phyloP scores from a whole-genome alignment of 192 early-diverging fungal genomes.

The Backusella circina region DNA sequence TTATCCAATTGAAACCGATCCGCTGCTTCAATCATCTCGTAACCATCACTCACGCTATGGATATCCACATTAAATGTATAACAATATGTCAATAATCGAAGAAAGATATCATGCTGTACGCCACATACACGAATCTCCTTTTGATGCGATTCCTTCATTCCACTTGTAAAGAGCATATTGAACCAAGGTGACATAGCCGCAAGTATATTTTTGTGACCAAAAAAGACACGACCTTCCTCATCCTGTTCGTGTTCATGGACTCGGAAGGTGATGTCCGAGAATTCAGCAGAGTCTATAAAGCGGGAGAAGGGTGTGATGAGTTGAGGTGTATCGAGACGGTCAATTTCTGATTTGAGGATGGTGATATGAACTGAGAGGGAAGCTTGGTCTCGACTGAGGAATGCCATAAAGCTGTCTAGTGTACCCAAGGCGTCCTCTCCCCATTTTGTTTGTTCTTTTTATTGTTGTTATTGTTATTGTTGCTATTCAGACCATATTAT shows the following conservation, averaged over 20 bases:
- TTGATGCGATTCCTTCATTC: slow-evolving; percentile 53
- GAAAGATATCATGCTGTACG: slow-evolving; percentile 21
- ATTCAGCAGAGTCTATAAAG: slow-evolving; percentile 20
- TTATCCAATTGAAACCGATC: slow-evolving; percentile 30
- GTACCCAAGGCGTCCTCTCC: slow-evolving; percentile 9
- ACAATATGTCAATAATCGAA: slow-evolving; percentile 8
- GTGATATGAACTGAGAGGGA: slow-evolving; percentile 35
- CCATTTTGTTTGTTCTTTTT: slow-evolving; percentile 12
- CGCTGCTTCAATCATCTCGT: slow-evolving; percentile 21
- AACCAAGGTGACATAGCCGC: slow-evolving; percentile 48
- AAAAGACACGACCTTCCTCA: slow-evolving; percentile 10
- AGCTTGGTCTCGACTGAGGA: not conserved
- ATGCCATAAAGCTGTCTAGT: not conserved
- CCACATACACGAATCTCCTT: slow-evolving; percentile 31
- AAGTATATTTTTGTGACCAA: slow-evolving; percentile 49
- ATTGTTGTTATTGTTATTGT: not conserved
- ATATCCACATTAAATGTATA: slow-evolving; percentile 9
- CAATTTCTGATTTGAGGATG: slow-evolving; percentile 21
- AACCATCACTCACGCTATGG: slow-evolving; percentile 6
- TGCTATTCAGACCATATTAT: not conserved
- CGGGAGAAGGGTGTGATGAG: not conserved
- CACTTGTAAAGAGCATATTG: slow-evolving; percentile 54
- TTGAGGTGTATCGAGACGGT: slow-evolving; percentile 11
- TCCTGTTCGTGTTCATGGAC: slow-evolving; percentile 9
- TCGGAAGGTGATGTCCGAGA: slow-evolving; percentile 34